These are phyloP conservation scores for Anastatica hierochuntica DNA, from an alignment of 345 rosid genomes.

Conservation along the genomic window DNA sequence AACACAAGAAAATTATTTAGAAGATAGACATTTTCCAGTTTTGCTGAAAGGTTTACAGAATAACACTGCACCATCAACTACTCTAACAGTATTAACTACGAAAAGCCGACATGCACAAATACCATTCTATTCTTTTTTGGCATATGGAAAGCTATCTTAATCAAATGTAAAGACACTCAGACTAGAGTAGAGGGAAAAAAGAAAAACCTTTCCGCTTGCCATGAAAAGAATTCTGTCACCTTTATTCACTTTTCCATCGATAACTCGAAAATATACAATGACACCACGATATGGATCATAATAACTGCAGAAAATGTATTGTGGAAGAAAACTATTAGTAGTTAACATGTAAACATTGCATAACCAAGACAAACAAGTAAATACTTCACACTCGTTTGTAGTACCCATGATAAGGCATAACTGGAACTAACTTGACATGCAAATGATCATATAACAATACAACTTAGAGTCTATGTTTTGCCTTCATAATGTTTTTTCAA, in stretches of 20 bases:
- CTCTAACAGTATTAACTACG: too few relatives aligned
- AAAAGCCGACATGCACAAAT: not conserved
- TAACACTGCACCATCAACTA: too few relatives aligned
- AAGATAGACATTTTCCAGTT: too few relatives aligned
- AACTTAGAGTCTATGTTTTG: not conserved
- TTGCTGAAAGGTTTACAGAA: too few relatives aligned
- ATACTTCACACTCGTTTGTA: not conserved
- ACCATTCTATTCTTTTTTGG: not conserved
- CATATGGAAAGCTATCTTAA: not conserved
- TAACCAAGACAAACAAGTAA: not conserved
- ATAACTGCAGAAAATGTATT: slow-evolving; percentile 44
- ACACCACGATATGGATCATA: slow-evolving; percentile 99
- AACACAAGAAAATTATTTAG: not conserved
- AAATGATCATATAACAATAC: not conserved
- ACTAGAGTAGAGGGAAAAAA: not conserved
- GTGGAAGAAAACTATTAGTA: not conserved
- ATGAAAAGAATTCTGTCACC: slow-evolving; percentile 87
- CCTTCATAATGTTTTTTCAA: not conserved
- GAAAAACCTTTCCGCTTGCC: slow-evolving; percentile 81
- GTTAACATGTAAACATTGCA: not conserved
- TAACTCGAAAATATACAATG: slow-evolving; percentile 84
- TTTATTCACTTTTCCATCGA: slow-evolving; percentile 88
- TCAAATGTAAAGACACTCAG: not conserved
- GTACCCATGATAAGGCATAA: not conserved
- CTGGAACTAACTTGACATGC: slow-evolving; percentile 1